Conservation (phyloP, 2,329 filamentous ascomycete species). For the Meredithiella fracta region DNA sequence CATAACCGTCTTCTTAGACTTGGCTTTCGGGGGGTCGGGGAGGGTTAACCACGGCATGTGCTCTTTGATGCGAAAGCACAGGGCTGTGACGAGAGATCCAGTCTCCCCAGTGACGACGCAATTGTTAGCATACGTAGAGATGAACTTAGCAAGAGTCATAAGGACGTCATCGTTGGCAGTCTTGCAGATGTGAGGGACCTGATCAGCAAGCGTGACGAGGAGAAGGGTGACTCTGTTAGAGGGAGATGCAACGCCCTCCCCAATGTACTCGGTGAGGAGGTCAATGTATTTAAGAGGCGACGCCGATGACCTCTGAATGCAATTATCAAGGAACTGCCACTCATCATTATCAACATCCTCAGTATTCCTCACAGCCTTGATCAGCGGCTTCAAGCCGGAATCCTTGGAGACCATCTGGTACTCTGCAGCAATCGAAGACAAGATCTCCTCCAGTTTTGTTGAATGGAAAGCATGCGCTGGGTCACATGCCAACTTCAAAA, state of each 20-base stretch:
- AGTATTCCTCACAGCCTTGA: constrained; percentile 11
- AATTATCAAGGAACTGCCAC: constrained; percentile 68
- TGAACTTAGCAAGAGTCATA: constrained; percentile 36
- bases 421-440: constrained; percentile 10
- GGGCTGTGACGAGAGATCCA: constrained; percentile 17
- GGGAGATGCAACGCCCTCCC: constrained; percentile 19
- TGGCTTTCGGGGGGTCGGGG: constrained; percentile 4
- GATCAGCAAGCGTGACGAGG: constrained; percentile 55
- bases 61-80: constrained; percentile 21
- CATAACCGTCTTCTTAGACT: neutral
- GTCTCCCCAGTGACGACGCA: constrained; percentile 35
- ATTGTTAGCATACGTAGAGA: constrained; percentile 40
- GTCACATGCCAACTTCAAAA: constrained; percentile 35
- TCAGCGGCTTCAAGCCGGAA: constrained; percentile 9
- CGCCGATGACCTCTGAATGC: constrained; percentile 54
- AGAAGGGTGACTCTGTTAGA: constrained; percentile 38
- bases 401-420: constrained; percentile 12
- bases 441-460: constrained; percentile 7
- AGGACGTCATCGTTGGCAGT: constrained; percentile 28
- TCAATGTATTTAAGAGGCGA: constrained; percentile 76
- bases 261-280: constrained; percentile 35
- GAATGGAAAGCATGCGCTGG: constrained; percentile 12
- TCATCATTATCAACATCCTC: constrained; percentile 27
- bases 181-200: constrained; percentile 53
- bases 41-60: constrained; percentile 18